These are phyloP conservation scores for Eimeria mitis DNA, from an alignment of 169 alveolate species.

Conservation along the genomic window DNA sequence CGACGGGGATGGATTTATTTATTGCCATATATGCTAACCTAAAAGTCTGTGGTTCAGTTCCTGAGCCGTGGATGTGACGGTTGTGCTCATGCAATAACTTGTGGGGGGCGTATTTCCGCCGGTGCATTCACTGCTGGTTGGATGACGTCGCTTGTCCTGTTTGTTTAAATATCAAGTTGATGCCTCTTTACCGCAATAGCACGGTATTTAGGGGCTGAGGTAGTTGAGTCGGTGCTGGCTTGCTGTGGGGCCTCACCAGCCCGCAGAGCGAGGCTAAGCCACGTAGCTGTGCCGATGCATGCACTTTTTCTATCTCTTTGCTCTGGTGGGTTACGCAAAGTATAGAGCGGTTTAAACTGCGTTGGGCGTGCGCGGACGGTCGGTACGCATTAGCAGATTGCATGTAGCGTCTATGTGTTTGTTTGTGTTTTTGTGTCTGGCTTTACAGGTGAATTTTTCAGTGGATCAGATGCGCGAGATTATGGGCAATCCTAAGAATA, in stretches of 20 bases:
- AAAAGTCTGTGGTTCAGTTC: background rate
- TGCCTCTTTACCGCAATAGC: background rate
- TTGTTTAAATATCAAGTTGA: background rate
- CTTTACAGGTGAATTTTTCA: conserved; percentile 96
- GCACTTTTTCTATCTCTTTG: background rate
- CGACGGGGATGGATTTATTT: background rate
- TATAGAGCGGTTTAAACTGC: background rate
- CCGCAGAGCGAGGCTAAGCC: background rate
- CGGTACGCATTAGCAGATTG: background rate
- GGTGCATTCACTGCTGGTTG: conserved; percentile 10
- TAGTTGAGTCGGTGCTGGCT: background rate
- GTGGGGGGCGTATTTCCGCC: conserved; percentile 19
- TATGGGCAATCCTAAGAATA: conserved; percentile 99
- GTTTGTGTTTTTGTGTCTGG: background rate
- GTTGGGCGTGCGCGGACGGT: background rate
- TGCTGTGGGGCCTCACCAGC: conserved; percentile 1
- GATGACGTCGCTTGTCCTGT: background rate
- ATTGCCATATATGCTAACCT: background rate
- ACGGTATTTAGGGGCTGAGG: background rate
- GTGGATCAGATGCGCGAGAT: conserved; percentile 99
- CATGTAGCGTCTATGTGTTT: background rate
- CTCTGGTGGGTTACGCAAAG: background rate
- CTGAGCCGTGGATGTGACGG: background rate
- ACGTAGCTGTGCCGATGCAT: background rate
- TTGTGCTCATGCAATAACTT: background rate